These are phyloP conservation scores for Climacium dendroides DNA, from an alignment of 225 moss, liverwort and hornwort genomes.

Conservation along the genomic window DNA sequence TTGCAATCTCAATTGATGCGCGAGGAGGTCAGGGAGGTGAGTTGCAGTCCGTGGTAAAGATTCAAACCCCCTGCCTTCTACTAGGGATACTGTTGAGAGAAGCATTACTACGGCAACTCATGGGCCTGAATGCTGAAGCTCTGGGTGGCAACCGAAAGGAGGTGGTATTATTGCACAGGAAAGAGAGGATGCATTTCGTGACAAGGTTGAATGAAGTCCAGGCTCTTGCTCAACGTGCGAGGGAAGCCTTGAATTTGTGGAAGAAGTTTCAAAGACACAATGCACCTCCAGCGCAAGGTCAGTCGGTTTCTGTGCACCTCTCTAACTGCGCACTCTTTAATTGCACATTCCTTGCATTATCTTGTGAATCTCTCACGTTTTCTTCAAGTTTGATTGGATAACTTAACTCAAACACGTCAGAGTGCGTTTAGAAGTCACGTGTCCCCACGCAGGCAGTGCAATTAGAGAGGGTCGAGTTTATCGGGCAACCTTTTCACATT, in stretches of 20 bases:
- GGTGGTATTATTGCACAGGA: neutral
- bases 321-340: neutral
- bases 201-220: neutral
- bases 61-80: slow-evolving; percentile 34
- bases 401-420: neutral
- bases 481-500: neutral
- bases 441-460: neutral
- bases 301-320: neutral
- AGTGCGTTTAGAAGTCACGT: neutral
- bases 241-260: slow-evolving; percentile 14
- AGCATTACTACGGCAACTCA: slow-evolving; percentile 26
- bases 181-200: neutral
- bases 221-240: slow-evolving; percentile 23
- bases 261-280: slow-evolving; percentile 11
- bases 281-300: slow-evolving; percentile 15
- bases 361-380: neutral
- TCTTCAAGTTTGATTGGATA: neutral
- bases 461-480: neutral
- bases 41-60: slow-evolving; percentile 2
- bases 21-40: neutral
- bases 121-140: neutral
- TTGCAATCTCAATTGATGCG: slow-evolving; percentile 17
- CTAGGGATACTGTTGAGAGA: slow-evolving; percentile 41
- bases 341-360: neutral
- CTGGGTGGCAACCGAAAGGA: neutral